A percentile compares a stretch with the other conserved stretches of the same genome.
phyloP scores from a whole-genome alignment of 495 filamentous ascomycete species.

The Daldinia childiae region DNA sequence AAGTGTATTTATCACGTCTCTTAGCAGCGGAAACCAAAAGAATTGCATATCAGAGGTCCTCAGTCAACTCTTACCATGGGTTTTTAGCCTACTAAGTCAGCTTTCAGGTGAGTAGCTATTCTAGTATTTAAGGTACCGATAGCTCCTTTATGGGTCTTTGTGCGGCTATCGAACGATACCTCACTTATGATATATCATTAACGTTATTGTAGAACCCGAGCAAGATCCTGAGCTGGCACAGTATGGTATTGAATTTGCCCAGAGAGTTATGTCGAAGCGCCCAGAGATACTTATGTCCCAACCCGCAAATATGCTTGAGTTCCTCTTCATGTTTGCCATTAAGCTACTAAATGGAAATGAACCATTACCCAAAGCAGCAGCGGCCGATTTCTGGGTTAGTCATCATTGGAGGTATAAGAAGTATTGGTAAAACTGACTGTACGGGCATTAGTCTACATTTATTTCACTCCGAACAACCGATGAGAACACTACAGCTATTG shows the following conservation, averaged over 20 bases:
- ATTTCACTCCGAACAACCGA: constrained; percentile 53
- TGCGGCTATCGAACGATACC: neutral
- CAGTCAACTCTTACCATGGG: constrained; percentile 67
- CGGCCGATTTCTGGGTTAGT: constrained; percentile 82
- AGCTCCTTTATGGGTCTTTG: neutral
- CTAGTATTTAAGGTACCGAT: neutral
- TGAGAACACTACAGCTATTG: constrained; percentile 52
- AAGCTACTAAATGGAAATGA: constrained; percentile 76
- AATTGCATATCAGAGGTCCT: constrained; percentile 57
- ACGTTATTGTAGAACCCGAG: constrained; percentile 55
- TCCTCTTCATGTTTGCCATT: constrained; percentile 81
- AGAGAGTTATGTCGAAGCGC: constrained; percentile 75
- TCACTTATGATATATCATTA: constrained; percentile 22
- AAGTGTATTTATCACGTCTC: constrained; percentile 74
- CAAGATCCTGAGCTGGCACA: constrained; percentile 73
- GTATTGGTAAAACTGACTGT: constrained; percentile 38
- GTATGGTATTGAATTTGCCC: constrained; percentile 60
- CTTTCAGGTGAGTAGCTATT: constrained; percentile 63
- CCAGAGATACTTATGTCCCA: constrained; percentile 64
- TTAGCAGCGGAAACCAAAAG: constrained; percentile 57
- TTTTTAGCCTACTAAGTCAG: constrained; percentile 69
- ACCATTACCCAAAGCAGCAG: constrained; percentile 80
- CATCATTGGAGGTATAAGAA: constrained; percentile 24
- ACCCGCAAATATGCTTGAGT: constrained; percentile 63
- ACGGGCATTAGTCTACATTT: constrained; percentile 55